Evolutionary conservation across 331 rosid species (phyloP), one percentile per base, ranked within the genome.

Genomic region (Malus hybrid): DNA sequence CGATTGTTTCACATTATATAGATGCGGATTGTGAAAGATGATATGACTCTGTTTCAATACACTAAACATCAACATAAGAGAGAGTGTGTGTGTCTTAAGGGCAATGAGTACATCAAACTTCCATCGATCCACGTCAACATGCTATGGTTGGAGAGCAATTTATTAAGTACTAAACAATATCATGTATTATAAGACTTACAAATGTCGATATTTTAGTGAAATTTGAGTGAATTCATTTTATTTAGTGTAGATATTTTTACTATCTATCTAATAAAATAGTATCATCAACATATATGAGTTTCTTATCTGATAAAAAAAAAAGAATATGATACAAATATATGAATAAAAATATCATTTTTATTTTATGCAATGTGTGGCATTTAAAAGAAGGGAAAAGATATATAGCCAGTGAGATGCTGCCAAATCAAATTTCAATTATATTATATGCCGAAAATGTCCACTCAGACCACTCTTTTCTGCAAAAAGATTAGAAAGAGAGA

Each of bases 71-170:
- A 59, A 59, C 29, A 24, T 56, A 56, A 72, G 69, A 78, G 61
- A 39, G 62, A 31, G 34, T 6, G 14, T n/a, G 33, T 65, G 67
- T 32, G 84, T 84, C 84, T 15, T 57, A 33, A 50, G 60, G 65
- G 64, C 71, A 80, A 80, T 84, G 82, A 84, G 80, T 77, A 77
- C 75, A 84, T 69, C 84, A 77, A 76, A 69, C 29, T 72, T 77
- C 44, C 65, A 54, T 79, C 78, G 61, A 80, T 76, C 77, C 77
- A 73, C 79, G 82, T 80, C 82, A 84, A 46, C 56, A 22, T 31
- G 65, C 20, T 70, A 74, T 44, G 5, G 50, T 44, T 44, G 50
- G 50, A 44, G 14, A 44, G 50, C 50, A 3, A 1, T 44, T 44
- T 11, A 44, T 44, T 39, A 39, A 39, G 46, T 9, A 39, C 12